phyloP scores from a whole-genome alignment of 305 asterid genomes.

The Solanum hybrid region DNA sequence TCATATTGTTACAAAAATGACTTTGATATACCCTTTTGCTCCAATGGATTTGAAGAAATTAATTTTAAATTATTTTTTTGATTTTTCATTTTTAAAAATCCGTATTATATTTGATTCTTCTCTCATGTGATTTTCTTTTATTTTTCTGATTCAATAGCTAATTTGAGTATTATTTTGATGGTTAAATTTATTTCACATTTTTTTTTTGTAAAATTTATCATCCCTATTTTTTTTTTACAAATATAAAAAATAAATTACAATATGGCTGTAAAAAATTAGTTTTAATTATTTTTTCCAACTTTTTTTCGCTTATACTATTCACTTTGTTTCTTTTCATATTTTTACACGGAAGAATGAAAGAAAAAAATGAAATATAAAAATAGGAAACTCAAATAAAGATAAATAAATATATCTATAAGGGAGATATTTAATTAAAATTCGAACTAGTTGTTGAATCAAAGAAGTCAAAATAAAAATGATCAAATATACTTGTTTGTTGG shows the following conservation, averaged over 20 bases:
- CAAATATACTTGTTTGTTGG: neutral
- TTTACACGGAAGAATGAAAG: neutral
- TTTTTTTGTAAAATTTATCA: neutral
- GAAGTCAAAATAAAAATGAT: neutral
- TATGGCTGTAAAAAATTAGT: neutral
- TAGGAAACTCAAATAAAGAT: neutral
- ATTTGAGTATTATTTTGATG: neutral
- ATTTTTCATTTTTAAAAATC: neutral
- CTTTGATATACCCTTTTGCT: neutral
- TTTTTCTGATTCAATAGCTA: neutral
- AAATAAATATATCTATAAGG: neutral
- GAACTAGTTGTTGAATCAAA: neutral
- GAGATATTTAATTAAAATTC: neutral
- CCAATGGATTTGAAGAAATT: neutral
- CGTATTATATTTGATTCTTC: neutral
- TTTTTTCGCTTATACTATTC: neutral
- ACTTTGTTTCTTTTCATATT: neutral
- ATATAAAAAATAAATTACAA: neutral
- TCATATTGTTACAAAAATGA: neutral
- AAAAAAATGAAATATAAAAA: too few species aligned
- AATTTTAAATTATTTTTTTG: neutral
- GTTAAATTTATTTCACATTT: neutral
- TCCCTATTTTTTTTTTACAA: neutral
- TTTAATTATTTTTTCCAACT: neutral
- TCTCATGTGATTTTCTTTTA: neutral